phyloP scores from a whole-genome alignment of 2,329 filamentous ascomycete genomes.

The Trichoderma sp. region DNA sequence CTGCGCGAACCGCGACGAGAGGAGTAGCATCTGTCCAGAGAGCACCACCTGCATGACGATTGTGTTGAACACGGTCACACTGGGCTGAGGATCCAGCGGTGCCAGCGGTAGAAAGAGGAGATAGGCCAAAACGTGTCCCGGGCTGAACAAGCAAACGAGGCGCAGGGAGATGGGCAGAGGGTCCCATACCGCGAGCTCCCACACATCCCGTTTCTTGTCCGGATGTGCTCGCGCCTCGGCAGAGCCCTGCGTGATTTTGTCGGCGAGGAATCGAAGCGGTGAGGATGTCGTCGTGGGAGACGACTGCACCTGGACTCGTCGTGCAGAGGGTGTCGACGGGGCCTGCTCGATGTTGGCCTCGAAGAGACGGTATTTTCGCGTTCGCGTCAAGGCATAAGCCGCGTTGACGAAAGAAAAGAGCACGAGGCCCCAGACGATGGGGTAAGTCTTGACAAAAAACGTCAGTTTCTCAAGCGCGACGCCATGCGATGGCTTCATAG shows the following conservation, averaged over 20 bases:
- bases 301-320: constrained; percentile 83
- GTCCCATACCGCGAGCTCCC: constrained; percentile 93
- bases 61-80: constrained; percentile 79
- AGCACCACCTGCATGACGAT: constrained; percentile 72
- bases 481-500: constrained; percentile 11
- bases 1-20: constrained; percentile 73
- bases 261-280: constrained; percentile 71
- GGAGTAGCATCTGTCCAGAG: constrained; percentile 69
- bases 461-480: constrained; percentile 17
- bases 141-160: constrained; percentile 87
- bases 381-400: constrained; percentile 75
- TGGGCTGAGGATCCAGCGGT: constrained; percentile 73
- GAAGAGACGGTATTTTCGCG: constrained; percentile 86
- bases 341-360: constrained; percentile 75
- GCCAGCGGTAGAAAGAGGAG: constrained; percentile 79
- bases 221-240: constrained; percentile 84
- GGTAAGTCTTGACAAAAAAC: constrained; percentile 51
- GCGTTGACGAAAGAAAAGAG: constrained; percentile 70
- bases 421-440: constrained; percentile 68
- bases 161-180: constrained; percentile 79
- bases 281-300: constrained; percentile 69
- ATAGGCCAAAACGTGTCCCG: constrained; percentile 88
- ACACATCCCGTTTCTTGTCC: constrained; percentile 79
- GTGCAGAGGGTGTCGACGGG: constrained; percentile 78
- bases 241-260: constrained; percentile 62